Evolutionary conservation across 768 basidiomycete species (phyloP).

Genomic region (Tulasnella sp.): DNA sequence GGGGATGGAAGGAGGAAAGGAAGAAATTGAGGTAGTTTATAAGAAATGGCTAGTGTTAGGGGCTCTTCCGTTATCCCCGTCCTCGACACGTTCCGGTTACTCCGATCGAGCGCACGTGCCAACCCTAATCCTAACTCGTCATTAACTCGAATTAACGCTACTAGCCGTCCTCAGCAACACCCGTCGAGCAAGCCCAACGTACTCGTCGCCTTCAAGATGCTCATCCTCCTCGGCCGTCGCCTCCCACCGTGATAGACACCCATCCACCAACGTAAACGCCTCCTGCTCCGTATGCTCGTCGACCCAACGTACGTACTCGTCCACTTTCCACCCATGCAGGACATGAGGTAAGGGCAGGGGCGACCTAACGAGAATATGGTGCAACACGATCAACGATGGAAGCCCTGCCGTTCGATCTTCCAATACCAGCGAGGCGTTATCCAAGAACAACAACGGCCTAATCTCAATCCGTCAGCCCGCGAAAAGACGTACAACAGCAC

Average conservation of each 20-base stretch:
- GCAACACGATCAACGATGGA: constrained; percentile 78
- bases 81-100: too few species aligned
- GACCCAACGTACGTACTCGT: constrained; percentile 93
- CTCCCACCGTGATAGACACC: constrained; percentile 69
- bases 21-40: too few species aligned
- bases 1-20: neutral
- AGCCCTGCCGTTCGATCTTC: constrained; percentile 58
- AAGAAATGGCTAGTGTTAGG: too few species aligned
- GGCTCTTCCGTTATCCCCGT: too few species aligned
- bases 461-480: neutral
- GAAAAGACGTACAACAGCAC: neutral
- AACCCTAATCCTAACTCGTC: too few species aligned
- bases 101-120: too few species aligned
- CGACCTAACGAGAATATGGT: constrained; percentile 84
- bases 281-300: constrained; percentile 80
- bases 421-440: constrained; percentile 55
- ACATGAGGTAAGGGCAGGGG: constrained; percentile 77
- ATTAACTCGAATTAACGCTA: too few species aligned
- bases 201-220: neutral
- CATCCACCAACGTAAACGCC: constrained; percentile 65
- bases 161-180: too few species aligned
- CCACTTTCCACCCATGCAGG: constrained; percentile 86
- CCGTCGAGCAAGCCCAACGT: constrained; percentile 5
- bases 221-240: constrained; percentile 22
- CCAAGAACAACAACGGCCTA: constrained; percentile 83